These are phyloP conservation scores for Tanacetum coccineum DNA, from an alignment of 129 eudicot species.

Conservation along the genomic window DNA sequence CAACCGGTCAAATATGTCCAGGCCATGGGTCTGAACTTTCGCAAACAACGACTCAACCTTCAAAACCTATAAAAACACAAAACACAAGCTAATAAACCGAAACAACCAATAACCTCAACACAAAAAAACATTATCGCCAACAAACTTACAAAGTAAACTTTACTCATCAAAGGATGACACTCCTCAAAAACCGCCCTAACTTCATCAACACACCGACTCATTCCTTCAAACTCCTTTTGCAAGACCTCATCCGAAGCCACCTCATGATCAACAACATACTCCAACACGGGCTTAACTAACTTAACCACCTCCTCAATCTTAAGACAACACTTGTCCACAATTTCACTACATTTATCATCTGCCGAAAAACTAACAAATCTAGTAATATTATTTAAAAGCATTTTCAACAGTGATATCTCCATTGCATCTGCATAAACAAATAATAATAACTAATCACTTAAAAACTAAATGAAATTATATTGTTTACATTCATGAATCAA, in stretches of 20 bases:
- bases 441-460: background rate
- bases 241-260: slow-evolving; percentile 52
- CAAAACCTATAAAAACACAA: slow-evolving; percentile 53
- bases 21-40: slow-evolving; percentile 40
- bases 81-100: background rate
- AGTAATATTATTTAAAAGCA: slow-evolving; percentile 59
- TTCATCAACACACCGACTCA: slow-evolving; percentile 59
- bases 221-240: slow-evolving; percentile 47
- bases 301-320: slow-evolving; percentile 65
- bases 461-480: background rate
- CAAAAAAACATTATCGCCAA: background rate
- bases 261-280: slow-evolving; percentile 48
- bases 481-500: no score
- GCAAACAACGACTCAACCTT: slow-evolving; percentile 59
- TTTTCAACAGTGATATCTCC: slow-evolving; percentile 74
- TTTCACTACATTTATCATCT: slow-evolving; percentile 45
- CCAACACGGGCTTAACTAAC: slow-evolving; percentile 70
- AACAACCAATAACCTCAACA: background rate
- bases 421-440: slow-evolving; percentile 44
- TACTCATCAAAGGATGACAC: slow-evolving; percentile 78
- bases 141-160: slow-evolving; percentile 77
- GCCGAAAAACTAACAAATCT: slow-evolving; percentile 47
- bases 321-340: slow-evolving; percentile 47
- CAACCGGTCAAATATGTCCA: slow-evolving; percentile 62
- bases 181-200: slow-evolving; percentile 59